Evolutionary conservation across 495 filamentous ascomycete genomes (phyloP), one percentile per base, ranked within the genome.

Genomic region (Aspergillus biplanus): DNA sequence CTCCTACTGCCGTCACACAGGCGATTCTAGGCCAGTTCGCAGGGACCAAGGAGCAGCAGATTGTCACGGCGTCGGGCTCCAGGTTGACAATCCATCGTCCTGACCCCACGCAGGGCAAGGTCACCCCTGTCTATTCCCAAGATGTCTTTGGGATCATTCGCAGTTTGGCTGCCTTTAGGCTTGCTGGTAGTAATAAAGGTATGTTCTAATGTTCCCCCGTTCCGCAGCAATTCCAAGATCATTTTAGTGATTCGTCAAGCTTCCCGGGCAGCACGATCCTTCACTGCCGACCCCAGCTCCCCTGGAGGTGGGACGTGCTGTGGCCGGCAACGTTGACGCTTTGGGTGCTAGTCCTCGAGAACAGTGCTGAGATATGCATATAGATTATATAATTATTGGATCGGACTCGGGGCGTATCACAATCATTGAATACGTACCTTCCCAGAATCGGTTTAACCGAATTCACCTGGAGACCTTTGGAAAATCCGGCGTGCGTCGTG

Each of bases 171-270:
- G 85, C 92, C 15, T 99, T 97, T 74, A 85, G 96, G 56, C 79
- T 98, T 56, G 91, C 96, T 52, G 95, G 96, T 59, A 96, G 92
- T 71, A 92, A 85, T 68, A 99, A 97, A 90, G 95, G 95, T 99
- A 89, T 82, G 93, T 89, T 73, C 58, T 63, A 58, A 35, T 37
- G 33, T 50, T 64, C 55, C 56, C 66, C 63, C 67, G 67, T 66
- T 66, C 67, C 67, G 71, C 75, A 73, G 77, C 79, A 78, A 82
- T 72, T 77, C 66, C 70, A 75, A 85, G 86, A 84, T 86, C 85
- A 91, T 87, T 83, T 87, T 96, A 96, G 92, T 97, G 93, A 97
- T 91, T 90, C 86, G 86, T 88, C 81, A 91, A 92, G 87, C 83
- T 85, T 82, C 78, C 78, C 74, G 79, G 75, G 77, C 75, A 82